Base-by-base conservation (phyloP, 139 green algal genomes). In the Chlamydomonas eustigma region DNA sequence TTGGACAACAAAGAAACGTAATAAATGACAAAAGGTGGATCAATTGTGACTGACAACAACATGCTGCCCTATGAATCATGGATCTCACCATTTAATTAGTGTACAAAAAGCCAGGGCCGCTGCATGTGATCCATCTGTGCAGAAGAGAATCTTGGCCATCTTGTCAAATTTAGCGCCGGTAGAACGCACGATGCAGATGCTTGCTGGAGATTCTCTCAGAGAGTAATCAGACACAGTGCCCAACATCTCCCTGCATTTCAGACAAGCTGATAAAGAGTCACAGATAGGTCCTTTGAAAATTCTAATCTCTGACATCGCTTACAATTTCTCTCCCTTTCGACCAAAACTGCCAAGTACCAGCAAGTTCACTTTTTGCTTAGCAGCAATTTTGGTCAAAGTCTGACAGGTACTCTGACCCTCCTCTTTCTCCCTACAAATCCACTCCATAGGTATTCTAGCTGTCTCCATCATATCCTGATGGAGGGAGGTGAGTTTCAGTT, bases 221-320 rank as follows among this genome's bases (percentile, higher is more conserved):
- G 75, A 84, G 67, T 79, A 86, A 79, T 87, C 81, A 1, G 77
- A 84, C 58, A 89, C 85, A 24, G 51, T 82, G 34, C 85, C 85
- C 50, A 87, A 73, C 81, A 85, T 80, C 63, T 89, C 84, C 2
- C 84, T 89, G 82, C n/a, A n/a, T n/a, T n/a, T n/a, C n/a, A n/a
- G n/a, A n/a, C n/a, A n/a, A n/a, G n/a, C n/a, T n/a, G n/a, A n/a
- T n/a, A n/a, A n/a, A n/a, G n/a, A n/a, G n/a, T n/a, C n/a, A n/a
- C n/a, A n/a, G n/a, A n/a, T n/a, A n/a, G n/a, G n/a, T n/a, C n/a
- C n/a, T n/a, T n/a, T n/a, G n/a, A n/a, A n/a, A n/a, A n/a, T n/a
- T n/a, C n/a, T 12, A 58, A 18, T 58, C 44, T 58, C 44, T 58
- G 44, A 58, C 12, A 28, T 34, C 64, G 66, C 84, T 86, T 74